Evolutionary conservation across 257 asterid species (phyloP).

Genomic region (Cinchona pubescens): DNA sequence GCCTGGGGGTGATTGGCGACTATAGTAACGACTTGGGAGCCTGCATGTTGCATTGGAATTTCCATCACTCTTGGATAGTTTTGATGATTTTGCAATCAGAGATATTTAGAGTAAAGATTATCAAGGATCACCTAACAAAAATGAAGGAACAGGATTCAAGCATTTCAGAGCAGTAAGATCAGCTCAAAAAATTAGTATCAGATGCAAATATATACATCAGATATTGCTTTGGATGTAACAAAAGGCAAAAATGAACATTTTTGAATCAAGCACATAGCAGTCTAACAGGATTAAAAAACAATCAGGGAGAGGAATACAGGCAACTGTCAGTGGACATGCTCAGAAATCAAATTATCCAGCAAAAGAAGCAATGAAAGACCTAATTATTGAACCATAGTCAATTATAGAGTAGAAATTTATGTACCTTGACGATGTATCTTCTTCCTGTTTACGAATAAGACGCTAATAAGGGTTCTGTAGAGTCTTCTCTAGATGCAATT

Average conservation of each 20-base stretch:
- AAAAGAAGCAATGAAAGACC: background rate
- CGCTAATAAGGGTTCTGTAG: constrained; percentile 41
- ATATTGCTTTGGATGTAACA: too few relatives aligned
- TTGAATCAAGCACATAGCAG: too few relatives aligned
- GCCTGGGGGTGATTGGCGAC: background rate
- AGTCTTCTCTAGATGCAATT: constrained; percentile 36
- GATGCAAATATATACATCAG: too few relatives aligned
- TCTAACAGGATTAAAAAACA: background rate
- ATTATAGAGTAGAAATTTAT: background rate
- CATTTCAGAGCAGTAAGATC: background rate
- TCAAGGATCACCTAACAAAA: background rate
- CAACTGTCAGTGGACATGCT: background rate
- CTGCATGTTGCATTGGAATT: background rate
- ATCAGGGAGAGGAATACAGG: background rate
- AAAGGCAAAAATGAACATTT: too few relatives aligned
- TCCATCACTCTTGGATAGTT: background rate
- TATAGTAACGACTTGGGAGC: background rate
- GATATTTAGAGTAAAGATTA: background rate
- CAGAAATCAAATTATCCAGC: background rate
- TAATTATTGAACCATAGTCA: background rate
- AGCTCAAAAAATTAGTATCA: too few relatives aligned
- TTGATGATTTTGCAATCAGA: background rate
- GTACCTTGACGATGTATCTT: background rate
- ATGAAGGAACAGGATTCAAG: background rate
- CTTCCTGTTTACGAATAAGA: constrained; percentile 25